A percentile compares a stretch with the other conserved stretches of the same genome.
These are phyloP conservation scores for Alloascoidea africana DNA, from an alignment of 805 yeast species.

Conservation along the genomic window DNA sequence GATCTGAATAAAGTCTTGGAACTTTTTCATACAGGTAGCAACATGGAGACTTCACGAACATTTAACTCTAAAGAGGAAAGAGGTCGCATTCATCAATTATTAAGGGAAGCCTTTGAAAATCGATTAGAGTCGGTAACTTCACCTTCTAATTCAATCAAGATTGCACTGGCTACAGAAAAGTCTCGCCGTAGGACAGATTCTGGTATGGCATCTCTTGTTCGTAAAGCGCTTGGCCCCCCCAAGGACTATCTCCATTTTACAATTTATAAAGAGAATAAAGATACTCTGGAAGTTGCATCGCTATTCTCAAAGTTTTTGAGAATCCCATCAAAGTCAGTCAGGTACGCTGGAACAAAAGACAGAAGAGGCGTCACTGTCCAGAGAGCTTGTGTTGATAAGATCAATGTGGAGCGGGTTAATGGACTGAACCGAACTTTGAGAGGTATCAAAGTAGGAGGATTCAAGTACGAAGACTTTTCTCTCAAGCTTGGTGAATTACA, in stretches of 20 bases:
- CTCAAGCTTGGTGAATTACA: conserved; percentile 67
- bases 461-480: conserved; percentile 43
- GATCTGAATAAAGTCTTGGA: conserved; percentile 42
- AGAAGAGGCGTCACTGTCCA: conserved; percentile 94
- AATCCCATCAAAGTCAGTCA: conserved; percentile 51
- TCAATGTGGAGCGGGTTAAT: conserved; percentile 54
- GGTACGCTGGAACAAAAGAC: conserved; percentile 94
- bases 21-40: conserved; percentile 37
- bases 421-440: conserved; percentile 61
- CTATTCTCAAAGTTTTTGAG: conserved; percentile 58
- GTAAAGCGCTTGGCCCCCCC: conserved; percentile 40
- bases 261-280: conserved; percentile 87
- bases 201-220: background rate
- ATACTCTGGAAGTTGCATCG: conserved; percentile 89
- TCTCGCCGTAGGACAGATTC: background rate
- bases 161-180: conserved; percentile 35
- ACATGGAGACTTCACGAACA: conserved; percentile 37
- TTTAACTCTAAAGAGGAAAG: conserved; percentile 61
- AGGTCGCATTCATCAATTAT: conserved; percentile 61
- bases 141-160: conserved; percentile 43
- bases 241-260: conserved; percentile 61
- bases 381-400: conserved; percentile 49
- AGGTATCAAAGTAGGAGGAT: conserved; percentile 73
- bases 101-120: conserved; percentile 60
- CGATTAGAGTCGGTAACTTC: conserved; percentile 72